phyloP scores from a whole-genome alignment of 2,329 filamentous ascomycete species.

The Ilyonectria destructans region DNA sequence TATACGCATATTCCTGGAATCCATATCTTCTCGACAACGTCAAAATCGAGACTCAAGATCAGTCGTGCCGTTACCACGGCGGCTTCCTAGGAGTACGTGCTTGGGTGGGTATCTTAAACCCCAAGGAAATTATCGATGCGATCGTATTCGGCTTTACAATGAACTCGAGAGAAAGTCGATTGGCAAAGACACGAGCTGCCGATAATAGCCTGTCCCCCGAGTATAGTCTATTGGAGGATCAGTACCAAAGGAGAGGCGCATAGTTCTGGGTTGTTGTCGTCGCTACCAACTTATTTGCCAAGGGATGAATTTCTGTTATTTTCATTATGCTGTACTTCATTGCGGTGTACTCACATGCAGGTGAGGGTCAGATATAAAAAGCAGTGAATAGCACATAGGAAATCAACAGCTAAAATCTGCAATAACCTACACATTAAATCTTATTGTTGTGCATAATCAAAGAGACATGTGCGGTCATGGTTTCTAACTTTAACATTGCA shows the following conservation, averaged over 20 bases:
- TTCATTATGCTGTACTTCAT: too few species aligned
- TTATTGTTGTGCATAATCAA: too few species aligned
- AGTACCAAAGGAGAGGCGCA: constrained; percentile 14
- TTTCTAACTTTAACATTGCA: too few species aligned
- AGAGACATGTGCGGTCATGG: too few species aligned
- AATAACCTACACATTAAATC: too few species aligned
- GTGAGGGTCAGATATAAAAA: too few species aligned
- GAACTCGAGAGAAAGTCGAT: background rate
- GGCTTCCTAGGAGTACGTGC: background rate
- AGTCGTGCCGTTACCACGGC: constrained; percentile 3
- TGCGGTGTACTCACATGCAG: too few species aligned
- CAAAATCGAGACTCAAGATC: background rate
- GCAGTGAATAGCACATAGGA: too few species aligned
- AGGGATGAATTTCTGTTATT: too few species aligned
- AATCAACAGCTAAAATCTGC: too few species aligned
- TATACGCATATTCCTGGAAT: constrained; percentile 41
- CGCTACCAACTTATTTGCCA: too few species aligned
- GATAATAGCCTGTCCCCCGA: background rate
- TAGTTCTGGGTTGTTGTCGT: background rate
- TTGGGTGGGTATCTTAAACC: constrained; percentile 9
- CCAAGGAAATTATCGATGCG: constrained; percentile 11
- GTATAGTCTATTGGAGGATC: constrained; percentile 21
- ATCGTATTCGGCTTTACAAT: constrained; percentile 20
- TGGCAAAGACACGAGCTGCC: background rate
- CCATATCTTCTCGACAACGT: constrained; percentile 27